A percentile compares a stretch with the other conserved stretches of the same genome.
Conservation (phyloP, 441 rosid genomes). For the Mallotus japonicus region DNA sequence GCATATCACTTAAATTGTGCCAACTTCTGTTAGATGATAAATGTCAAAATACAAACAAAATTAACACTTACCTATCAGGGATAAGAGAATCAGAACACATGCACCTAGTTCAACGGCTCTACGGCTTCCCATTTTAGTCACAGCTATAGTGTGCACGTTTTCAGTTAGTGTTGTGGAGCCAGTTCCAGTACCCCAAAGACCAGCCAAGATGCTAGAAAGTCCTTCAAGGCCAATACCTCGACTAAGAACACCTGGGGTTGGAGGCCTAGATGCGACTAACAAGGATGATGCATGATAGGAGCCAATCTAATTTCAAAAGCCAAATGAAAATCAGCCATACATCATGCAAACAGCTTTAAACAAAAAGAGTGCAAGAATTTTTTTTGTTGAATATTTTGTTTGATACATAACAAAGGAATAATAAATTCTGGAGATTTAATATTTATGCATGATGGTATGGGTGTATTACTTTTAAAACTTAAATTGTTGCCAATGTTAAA, state of each 20-base stretch:
- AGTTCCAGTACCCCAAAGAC: conserved; percentile 97
- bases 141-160: conserved; percentile 96
- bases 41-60: conserved; percentile 14
- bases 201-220: conserved; percentile 79
- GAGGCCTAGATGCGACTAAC: conserved; percentile 88
- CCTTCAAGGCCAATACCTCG: conserved; percentile 98
- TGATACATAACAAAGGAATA: not conserved
- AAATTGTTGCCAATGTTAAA: not conserved
- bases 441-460: not conserved
- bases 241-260: conserved; percentile 81
- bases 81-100: conserved; percentile 61
- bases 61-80: conserved; percentile 72
- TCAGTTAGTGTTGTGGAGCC: conserved; percentile 93
- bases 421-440: not conserved
- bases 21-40: not conserved
- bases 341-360: not conserved
- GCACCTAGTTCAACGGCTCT: conserved; percentile 89
- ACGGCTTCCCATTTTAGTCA: conserved; percentile 98
- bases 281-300: conserved; percentile 91
- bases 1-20: not conserved
- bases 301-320: conserved; percentile 58
- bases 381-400: not conserved
- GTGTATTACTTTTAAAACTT: not conserved
- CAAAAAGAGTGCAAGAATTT: not conserved
- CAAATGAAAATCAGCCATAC: conserved; percentile 13